These are phyloP conservation scores for Annulohypoxylon nitens DNA, from an alignment of 495 filamentous ascomycete species.

Conservation along the genomic window DNA sequence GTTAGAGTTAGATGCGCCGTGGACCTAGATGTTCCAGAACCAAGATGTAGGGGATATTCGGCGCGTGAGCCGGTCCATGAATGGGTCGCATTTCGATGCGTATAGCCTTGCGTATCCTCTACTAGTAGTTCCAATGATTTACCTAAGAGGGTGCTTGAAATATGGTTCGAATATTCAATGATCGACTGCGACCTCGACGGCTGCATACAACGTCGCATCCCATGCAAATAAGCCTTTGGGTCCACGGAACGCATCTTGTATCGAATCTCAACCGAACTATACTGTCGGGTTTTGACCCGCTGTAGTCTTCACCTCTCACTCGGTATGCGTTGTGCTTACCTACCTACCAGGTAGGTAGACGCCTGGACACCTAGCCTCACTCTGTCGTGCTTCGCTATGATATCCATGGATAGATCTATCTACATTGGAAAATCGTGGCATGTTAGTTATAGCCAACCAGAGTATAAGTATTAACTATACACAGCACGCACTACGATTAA, in stretches of 20 bases:
- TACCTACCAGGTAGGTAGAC: background rate
- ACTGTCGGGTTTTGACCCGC: conserved; percentile 30
- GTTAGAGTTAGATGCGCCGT: conserved; percentile 1
- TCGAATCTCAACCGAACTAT: conserved; percentile 47
- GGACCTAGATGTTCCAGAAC: conserved; percentile 16
- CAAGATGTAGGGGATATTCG: conserved; percentile 5
- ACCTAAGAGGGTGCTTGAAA: conserved; percentile 42
- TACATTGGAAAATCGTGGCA: background rate
- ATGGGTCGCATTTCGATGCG: conserved; percentile 1
- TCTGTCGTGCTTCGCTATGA: conserved; percentile 1
- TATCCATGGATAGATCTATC: background rate
- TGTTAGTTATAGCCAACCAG: conserved; percentile 5
- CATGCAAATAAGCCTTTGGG: conserved; percentile 51
- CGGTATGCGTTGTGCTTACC: background rate
- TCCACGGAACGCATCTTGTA: conserved; percentile 55
- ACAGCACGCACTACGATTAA: background rate
- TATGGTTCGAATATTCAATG: conserved; percentile 47
- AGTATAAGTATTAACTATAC: background rate
- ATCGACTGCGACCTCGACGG: conserved; percentile 51
- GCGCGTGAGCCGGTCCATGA: conserved; percentile 19
- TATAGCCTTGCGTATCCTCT: conserved; percentile 29
- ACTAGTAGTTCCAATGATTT: conserved; percentile 30
- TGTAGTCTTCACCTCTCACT: background rate
- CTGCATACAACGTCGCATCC: conserved; percentile 49
- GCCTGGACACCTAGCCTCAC: background rate